Base-by-base conservation (phyloP, 345 rosid genomes). In the Salix udensis region DNA sequence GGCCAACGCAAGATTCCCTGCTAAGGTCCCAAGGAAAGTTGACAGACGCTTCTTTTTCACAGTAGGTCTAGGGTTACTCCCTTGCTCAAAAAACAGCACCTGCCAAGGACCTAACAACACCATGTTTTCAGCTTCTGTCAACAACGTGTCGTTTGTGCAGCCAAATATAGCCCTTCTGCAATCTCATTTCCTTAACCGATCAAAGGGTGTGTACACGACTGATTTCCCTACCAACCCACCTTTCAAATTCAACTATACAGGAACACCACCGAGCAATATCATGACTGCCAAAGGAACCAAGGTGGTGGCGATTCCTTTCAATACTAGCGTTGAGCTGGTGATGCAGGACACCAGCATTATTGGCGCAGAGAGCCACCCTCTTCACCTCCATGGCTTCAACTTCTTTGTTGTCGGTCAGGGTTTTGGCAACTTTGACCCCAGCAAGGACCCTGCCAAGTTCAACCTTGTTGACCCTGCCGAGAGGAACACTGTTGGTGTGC, bases 341-440 rank as follows among this genome's bases (percentile, higher is more conserved):
- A 67, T 87, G 85, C 92, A 87, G 77, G 90, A 84, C 37, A 89
- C 90, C 1, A 80, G 89, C 80, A 83, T 87, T 28, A 78, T 86
- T 5, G 82, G 73, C 1, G 87, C 85, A 10, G 90, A 89, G 64
- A 87, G 87, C 74, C 90, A 89, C 73, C 92, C 86, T 30, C 82
- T 89, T 18, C 92, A 89, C 71, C 87, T 89, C 60, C 88, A 87
- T 48, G 89, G 90, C 1, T 87, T 84, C 79, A 87, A 87, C 68
- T 84, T 89, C 82, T 87, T 86, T 26, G 82, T 86, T 14, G 78
- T 87, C 2, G 92, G 88, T 6, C 82, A 74, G 62, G 90, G 90
- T 5, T 53, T 80, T 26, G 90, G 90, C 21, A 87, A 86, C 79
- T 89, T 86, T 26, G 44, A 87, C 73, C 73, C 85, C 31, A 80